Evolutionary conservation across 441 rosid genomes (phyloP).

Genomic region (Adansonia grandidieri): DNA sequence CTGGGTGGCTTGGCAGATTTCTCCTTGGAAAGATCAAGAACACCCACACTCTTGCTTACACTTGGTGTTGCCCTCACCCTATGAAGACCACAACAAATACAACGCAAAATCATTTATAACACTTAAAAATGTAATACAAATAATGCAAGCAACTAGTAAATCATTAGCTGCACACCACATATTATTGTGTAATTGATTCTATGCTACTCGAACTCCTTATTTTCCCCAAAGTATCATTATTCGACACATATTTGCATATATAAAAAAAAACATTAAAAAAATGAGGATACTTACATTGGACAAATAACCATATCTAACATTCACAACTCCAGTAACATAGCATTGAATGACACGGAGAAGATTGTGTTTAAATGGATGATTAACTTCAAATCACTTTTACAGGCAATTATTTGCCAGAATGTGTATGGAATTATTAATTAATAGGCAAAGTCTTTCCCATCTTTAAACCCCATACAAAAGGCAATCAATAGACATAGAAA

Average conservation of each 20-base stretch:
- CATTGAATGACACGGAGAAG: background rate
- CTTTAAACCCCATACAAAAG: background rate
- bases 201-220: background rate
- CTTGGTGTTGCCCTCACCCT: constrained; percentile 56
- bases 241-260: background rate
- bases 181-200: background rate
- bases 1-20: constrained; percentile 80
- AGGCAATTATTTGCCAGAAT: background rate
- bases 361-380: background rate
- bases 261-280: no score
- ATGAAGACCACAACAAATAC: constrained; percentile 1
- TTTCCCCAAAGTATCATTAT: background rate
- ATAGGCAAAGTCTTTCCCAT: background rate
- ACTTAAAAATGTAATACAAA: background rate
- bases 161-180: background rate
- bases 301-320: no score
- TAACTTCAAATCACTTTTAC: background rate
- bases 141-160: background rate
- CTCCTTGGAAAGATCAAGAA: constrained; percentile 71
- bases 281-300: no score
- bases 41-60: constrained; percentile 76
- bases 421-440: background rate
- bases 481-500: background rate
- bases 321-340: background rate
- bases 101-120: background rate